A percentile compares a stretch with the other conserved stretches of the same genome.
Conservation (phyloP, 148 eudicot genomes). For the Polygonum maritimum region DNA sequence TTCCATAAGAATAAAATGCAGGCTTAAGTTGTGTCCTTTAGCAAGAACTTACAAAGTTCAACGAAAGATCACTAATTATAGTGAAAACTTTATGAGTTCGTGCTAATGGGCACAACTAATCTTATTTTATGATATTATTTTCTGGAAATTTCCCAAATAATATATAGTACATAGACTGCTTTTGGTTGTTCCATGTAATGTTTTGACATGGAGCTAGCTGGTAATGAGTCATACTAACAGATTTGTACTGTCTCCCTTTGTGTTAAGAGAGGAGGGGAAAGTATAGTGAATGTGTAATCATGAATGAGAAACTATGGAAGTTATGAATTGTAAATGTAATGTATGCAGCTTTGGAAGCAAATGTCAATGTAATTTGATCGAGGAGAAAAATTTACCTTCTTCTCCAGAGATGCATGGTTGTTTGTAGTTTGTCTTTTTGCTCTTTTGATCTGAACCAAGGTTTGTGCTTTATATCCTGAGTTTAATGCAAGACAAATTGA, state of each 20-base stretch:
- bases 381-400: not conserved
- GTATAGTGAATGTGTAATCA: not conserved
- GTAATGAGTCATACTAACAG: not conserved
- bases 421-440: not conserved
- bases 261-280: not conserved
- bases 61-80: not conserved
- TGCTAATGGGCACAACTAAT: not conserved
- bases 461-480: too few species aligned
- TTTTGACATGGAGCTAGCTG: not conserved
- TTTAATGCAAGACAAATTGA: too few species aligned
- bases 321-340: not conserved
- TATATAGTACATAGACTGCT: not conserved
- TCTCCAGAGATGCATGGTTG: not conserved
- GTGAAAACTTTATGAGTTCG: not conserved
- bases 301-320: not conserved
- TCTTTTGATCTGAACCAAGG: too few species aligned
- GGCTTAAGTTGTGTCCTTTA: not conserved
- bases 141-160: not conserved
- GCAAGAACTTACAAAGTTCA: not conserved
- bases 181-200: not conserved
- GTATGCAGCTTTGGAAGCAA: not conserved
- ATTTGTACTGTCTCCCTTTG: not conserved
- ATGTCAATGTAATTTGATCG: not conserved
- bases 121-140: not conserved
- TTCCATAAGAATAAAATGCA: not conserved